These are phyloP conservation scores for Fusarium cyanostomum DNA, from an alignment of 2,329 filamentous ascomycete species.

Conservation along the genomic window DNA sequence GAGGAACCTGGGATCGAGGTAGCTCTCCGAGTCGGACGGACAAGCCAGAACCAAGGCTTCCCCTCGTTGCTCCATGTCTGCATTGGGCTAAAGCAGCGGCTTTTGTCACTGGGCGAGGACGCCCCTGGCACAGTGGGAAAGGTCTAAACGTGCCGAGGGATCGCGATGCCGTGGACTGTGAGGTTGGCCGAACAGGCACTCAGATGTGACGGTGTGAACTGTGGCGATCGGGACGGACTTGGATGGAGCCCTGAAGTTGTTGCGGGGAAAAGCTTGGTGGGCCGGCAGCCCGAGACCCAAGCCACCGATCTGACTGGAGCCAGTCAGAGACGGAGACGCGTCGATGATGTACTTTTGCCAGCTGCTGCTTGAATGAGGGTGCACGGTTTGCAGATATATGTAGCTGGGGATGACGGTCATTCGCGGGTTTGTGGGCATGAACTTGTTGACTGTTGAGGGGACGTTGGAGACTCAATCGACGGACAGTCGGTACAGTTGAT, in stretches of 20 bases:
- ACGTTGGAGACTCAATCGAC: neutral
- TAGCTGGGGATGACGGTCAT: neutral
- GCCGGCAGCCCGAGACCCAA: slow-evolving; percentile 31
- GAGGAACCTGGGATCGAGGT: slow-evolving; percentile 38
- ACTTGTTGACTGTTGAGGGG: neutral
- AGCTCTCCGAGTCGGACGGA: slow-evolving; percentile 19
- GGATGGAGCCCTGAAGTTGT: slow-evolving; percentile 26
- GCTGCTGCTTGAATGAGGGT: too few species aligned
- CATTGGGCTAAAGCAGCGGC: slow-evolving; percentile 38
- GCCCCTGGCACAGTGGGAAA: slow-evolving; percentile 29
- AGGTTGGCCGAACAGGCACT: slow-evolving; percentile 24
- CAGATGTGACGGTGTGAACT: slow-evolving; percentile 44
- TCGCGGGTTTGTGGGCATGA: neutral
- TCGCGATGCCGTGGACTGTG: slow-evolving; percentile 34
- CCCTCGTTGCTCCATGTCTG: slow-evolving; percentile 18
- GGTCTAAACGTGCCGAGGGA: neutral
- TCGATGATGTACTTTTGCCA: slow-evolving; percentile 18
- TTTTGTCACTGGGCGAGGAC: slow-evolving; percentile 31
- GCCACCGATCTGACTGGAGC: slow-evolving; percentile 39
- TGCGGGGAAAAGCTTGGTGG: slow-evolving; percentile 42
- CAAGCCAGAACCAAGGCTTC: neutral
- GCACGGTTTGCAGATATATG: too few species aligned
- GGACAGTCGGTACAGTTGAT: neutral
- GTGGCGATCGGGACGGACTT: slow-evolving; percentile 43
- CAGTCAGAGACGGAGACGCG: slow-evolving; percentile 26